Evolutionary conservation across 306 rosid species (phyloP), one percentile per base, ranked within the genome.

Genomic region (Acacia acuminata): DNA sequence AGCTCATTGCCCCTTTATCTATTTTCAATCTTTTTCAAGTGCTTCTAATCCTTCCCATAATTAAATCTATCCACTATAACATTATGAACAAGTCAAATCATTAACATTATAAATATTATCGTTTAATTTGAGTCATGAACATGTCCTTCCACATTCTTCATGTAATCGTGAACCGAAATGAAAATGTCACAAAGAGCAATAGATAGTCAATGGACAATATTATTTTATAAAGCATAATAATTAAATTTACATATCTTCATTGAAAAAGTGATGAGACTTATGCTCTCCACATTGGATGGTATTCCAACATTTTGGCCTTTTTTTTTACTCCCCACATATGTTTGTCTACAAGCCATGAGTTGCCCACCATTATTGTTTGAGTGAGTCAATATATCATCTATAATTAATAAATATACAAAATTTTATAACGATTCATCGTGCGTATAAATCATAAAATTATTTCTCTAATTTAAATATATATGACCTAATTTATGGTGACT

Each of bases 211-310:
- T 0, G 17, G 8, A 66, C 22, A 16, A 34, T 16, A 32, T 66
- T 16, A 32, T 66, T 14, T 14, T 32, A 30, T 17, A 12, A 12
- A 34, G 44, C 45, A 66, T 5, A 22, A 11, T 61, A 61, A 24
- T 65, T 32, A 13, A 15, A 16, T 65, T 16, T 32, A 10, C 2
- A 7, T 14, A 34, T 17, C 71, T 66, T 34, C 36, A 19, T 17
- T 34, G 24, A 34, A 36, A 66, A 17, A 16, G 45, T 34, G 71
- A 48, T 13, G 43, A 19, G 4, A 47, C 14, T 38, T 56, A 17
- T 44, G 67, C 22, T 55, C 24, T 79, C 79, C 84, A 80, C 53
- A 48, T 63, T 71, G 84, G 87, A 76, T 15, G 79, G 76, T 76
- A 73, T 81, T 81, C 73, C 50, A 5, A 42, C 76, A 17, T 71